phyloP scores from a whole-genome alignment of 2,329 filamentous ascomycete genomes.

The Sporothrix pallida region DNA sequence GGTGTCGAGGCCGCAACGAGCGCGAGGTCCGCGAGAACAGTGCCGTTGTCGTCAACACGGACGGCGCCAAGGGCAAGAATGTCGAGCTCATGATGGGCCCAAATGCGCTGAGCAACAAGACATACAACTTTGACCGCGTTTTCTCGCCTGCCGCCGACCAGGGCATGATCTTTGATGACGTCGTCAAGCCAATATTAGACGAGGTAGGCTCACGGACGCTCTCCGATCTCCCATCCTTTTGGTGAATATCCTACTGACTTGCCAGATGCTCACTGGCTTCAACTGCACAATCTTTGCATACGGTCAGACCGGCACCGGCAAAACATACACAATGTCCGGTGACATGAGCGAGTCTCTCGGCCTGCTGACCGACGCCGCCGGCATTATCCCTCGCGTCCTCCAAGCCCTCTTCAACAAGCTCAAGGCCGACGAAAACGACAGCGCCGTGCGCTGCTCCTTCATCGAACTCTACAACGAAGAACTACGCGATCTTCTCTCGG shows the following conservation, averaged over 20 bases:
- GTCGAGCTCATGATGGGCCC: slow-evolving; percentile 92
- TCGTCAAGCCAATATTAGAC: slow-evolving; percentile 88
- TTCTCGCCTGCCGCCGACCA: slow-evolving; percentile 96
- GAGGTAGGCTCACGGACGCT: slow-evolving; percentile 63
- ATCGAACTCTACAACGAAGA: slow-evolving; percentile 99
- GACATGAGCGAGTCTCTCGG: slow-evolving; percentile 90
- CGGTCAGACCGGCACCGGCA: slow-evolving; percentile 95
- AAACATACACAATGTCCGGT: slow-evolving; percentile 99
- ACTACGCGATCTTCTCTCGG: slow-evolving; percentile 82
- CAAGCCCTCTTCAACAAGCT: slow-evolving; percentile 87
- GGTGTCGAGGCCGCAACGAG: slow-evolving; percentile 90
- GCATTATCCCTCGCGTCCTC: slow-evolving; percentile 91
- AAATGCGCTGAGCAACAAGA: slow-evolving; percentile 91
- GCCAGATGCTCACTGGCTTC: slow-evolving; percentile 86
- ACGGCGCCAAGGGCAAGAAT: slow-evolving; percentile 83
- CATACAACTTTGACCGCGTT: slow-evolving; percentile 95
- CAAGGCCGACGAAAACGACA: slow-evolving; percentile 77
- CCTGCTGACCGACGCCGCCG: slow-evolving; percentile 86
- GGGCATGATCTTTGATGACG: slow-evolving; percentile 91
- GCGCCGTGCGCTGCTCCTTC: slow-evolving; percentile 95
- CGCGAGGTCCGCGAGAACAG: slow-evolving; percentile 94
- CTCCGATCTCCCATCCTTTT: neutral
- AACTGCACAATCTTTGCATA: slow-evolving; percentile 99
- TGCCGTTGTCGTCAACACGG: slow-evolving; percentile 85
- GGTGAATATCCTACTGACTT: neutral